phyloP scores from a whole-genome alignment of 352 stramenopile species.

The Globisporangium apiculatum region DNA sequence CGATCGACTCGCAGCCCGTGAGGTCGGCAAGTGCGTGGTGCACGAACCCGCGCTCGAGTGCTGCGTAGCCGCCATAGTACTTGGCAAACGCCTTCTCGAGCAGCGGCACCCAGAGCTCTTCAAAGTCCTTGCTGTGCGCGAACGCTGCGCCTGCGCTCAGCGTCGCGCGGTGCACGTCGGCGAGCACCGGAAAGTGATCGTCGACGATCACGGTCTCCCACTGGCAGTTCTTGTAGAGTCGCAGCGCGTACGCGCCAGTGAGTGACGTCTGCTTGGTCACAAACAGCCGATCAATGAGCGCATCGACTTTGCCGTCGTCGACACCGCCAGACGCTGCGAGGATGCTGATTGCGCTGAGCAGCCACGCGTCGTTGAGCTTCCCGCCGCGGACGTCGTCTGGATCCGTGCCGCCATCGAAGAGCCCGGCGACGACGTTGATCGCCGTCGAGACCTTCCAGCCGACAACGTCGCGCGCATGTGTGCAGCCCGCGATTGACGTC shows the following conservation, averaged over 20 bases:
- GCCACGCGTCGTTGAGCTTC: slow-evolving; percentile 83
- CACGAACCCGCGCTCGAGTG: slow-evolving; percentile 85
- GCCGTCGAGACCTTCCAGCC: slow-evolving; percentile 80
- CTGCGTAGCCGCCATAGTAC: slow-evolving; percentile 86
- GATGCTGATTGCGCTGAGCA: slow-evolving; percentile 89
- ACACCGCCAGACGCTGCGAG: slow-evolving; percentile 84
- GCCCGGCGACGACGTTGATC: slow-evolving; percentile 83
- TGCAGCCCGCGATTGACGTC: slow-evolving; percentile 63
- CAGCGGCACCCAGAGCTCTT: slow-evolving; percentile 90
- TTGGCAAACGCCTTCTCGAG: slow-evolving; percentile 93
- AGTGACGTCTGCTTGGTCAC: slow-evolving; percentile 87
- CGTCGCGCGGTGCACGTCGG: slow-evolving; percentile 34
- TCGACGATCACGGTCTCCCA: slow-evolving; percentile 92
- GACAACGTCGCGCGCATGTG: slow-evolving; percentile 37
- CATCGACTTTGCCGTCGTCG: slow-evolving; percentile 85
- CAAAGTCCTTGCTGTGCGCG: slow-evolving; percentile 81
- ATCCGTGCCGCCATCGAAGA: slow-evolving; percentile 91
- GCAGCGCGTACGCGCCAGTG: slow-evolving; percentile 88
- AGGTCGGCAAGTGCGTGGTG: slow-evolving; percentile 86
- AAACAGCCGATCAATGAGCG: slow-evolving; percentile 87
- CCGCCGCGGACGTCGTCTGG: slow-evolving; percentile 85
- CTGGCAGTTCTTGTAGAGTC: slow-evolving; percentile 88
- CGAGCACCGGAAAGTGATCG: slow-evolving; percentile 86
- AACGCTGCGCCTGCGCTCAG: slow-evolving; percentile 76
- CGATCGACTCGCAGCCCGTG: slow-evolving; percentile 83